Conservation (phyloP, 306 rosid genomes). For the Cucumis hystrix region DNA sequence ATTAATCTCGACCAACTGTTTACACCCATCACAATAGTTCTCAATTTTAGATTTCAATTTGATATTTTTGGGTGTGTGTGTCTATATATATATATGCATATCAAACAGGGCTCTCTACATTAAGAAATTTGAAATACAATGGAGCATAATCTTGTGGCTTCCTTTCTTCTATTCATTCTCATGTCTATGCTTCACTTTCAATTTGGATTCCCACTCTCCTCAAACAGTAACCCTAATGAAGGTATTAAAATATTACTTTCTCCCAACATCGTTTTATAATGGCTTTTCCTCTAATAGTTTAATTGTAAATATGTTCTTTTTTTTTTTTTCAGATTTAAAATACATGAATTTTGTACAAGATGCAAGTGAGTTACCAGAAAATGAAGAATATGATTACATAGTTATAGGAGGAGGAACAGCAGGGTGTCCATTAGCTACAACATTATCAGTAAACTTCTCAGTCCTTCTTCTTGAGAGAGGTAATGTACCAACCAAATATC, state of each 20-base stretch:
- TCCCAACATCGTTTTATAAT: neutral
- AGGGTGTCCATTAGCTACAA: conserved; percentile 24
- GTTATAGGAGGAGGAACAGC: conserved; percentile 25
- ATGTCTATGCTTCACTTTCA: neutral
- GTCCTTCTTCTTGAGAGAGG: conserved; percentile 24
- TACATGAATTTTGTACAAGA: conserved; percentile 10
- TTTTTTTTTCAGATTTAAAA: conserved; percentile 7
- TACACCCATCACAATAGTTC: too few species aligned
- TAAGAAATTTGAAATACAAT: neutral
- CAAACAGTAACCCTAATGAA: neutral
- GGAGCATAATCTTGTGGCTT: neutral
- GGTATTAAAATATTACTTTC: neutral
- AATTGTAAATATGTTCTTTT: neutral
- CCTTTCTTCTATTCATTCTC: neutral
- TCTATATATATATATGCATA: too few species aligned
- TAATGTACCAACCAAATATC: neutral
- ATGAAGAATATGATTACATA: conserved; percentile 19
- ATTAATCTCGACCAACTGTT: too few species aligned
- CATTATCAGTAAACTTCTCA: conserved; percentile 10
- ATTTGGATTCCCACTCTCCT: neutral
- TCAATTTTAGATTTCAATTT: neutral
- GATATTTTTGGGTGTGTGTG: too few species aligned
- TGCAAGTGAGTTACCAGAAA: neutral
- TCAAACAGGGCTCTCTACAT: neutral
- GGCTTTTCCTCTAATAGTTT: neutral